Evolutionary conservation across 164 flowering plant genomes (phyloP).

Genomic region (Nelumbo lutea): DNA sequence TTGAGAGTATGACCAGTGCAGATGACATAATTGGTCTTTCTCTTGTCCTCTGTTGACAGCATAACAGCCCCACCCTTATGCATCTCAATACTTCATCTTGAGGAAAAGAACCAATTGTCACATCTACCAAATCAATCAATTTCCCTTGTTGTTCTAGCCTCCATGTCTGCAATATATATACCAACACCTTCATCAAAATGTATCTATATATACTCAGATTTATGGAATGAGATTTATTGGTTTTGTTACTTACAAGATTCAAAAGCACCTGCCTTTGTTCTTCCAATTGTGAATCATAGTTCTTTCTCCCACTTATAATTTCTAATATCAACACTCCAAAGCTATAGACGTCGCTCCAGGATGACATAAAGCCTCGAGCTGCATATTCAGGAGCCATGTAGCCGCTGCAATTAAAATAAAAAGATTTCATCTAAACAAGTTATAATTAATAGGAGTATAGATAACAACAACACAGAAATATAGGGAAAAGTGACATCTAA

Average conservation of each 20-base stretch:
- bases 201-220: background rate
- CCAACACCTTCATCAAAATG: background rate
- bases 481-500: too few species aligned
- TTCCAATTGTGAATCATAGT: conserved; percentile 6
- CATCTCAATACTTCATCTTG: conserved; percentile 7
- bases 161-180: conserved; percentile 1
- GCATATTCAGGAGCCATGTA: conserved; percentile 15
- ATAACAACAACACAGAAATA: too few species aligned
- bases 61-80: conserved; percentile 3
- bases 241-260: conserved; percentile 3
- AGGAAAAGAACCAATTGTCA: conserved; percentile 9
- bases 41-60: conserved; percentile 5
- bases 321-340: conserved; percentile 13
- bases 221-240: background rate
- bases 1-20: background rate
- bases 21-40: conserved; percentile 9
- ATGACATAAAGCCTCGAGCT: conserved; percentile 4
- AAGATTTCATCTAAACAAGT: background rate
- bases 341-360: conserved; percentile 10
- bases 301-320: conserved; percentile 11
- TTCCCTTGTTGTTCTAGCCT: conserved; percentile 4
- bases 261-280: conserved; percentile 2
- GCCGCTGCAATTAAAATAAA: conserved; percentile 1
- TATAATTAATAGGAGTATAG: too few species aligned
- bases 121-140: conserved; percentile 8